Evolutionary conservation across 257 asterid species (phyloP), one percentile per base, ranked within the genome.

Genomic region (Solanum okadae): DNA sequence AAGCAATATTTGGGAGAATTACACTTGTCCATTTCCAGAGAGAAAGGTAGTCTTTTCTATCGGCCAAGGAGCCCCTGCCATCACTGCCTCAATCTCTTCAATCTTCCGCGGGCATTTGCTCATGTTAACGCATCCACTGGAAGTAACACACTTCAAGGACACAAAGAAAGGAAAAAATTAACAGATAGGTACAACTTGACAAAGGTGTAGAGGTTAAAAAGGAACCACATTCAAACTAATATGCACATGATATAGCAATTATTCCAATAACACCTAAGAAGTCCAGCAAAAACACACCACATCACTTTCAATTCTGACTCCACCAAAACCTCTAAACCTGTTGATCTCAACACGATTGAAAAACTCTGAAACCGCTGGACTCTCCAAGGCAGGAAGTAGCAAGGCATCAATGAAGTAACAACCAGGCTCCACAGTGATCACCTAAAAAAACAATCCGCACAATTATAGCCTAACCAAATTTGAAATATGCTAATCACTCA

Each of bases 361-460:
- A 91, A 93, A 97, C 78, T 91, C 90, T 33, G 98, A 94, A 23
- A 95, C 93, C 76, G 87, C 92, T 71, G 94, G 44, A 90, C 87
- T 94, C 89, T 93, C 94, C 98, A 96, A 92, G 56, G 99, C 99
- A 86, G 98, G 98, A 90, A 93, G 90, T 89, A 97, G 90, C 92
- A 95, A 90, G 70, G 98, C 96, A 84, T 97, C 98, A 79, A 97
- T 95, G 93, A 97, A 96, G 90, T 97, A 97, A 88, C 99, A 97
- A 76, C 99, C 99, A 52, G 99, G 99, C 87, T 97, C 99, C 89
- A 97, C 99, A 18, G 99, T 97, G 89, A 97, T 94, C 87, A 97
- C 99, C 99, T 97, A 97, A 90, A 91, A 65, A 86, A 40, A 40
- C 56, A 77, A 76, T 38, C 83, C 34, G 3, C 34, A 35, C 4